Percentiles rank a stretch among this genome's conserved stretches.
phyloP scores from a whole-genome alignment of 2,329 filamentous ascomycete species.

The Ceratocystiopsis sp. region DNA sequence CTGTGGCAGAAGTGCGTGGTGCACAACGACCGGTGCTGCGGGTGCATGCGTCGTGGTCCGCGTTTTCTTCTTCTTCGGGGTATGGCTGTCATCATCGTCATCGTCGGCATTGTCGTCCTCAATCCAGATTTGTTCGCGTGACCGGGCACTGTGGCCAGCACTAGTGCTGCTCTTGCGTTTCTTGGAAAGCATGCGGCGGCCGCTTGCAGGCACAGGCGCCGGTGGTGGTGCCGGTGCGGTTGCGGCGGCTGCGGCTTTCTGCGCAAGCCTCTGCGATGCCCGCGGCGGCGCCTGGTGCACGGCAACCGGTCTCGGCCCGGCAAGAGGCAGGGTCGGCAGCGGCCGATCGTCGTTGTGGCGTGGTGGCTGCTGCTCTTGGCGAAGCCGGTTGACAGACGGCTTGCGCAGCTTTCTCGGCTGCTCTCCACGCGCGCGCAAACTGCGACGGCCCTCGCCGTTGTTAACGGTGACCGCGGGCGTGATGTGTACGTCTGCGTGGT shows the following conservation, averaged over 20 bases:
- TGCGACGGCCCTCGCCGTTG: background rate
- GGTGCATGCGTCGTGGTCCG: background rate
- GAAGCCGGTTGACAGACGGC: slow-evolving; percentile 1
- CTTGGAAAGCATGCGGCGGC: background rate
- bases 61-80: background rate
- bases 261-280: background rate
- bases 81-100: background rate
- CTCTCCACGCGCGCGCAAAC: background rate
- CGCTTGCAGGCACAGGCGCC: background rate
- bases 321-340: no score
- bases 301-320: background rate
- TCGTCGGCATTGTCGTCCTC: background rate
- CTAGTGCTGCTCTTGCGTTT: slow-evolving; percentile 1
- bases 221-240: background rate
- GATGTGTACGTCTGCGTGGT: no score
- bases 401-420: slow-evolving; percentile 29
- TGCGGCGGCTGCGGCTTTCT: background rate
- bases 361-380: no score
- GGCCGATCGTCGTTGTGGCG: no score
- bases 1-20: no score
- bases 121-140: background rate
- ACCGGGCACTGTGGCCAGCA: background rate
- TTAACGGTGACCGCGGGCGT: background rate
- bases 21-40: no score
- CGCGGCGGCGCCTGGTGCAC: slow-evolving; percentile 5